Base-by-base conservation (phyloP, 2,329 filamentous ascomycete genomes). In the Pseudogymnoascus sp. region DNA sequence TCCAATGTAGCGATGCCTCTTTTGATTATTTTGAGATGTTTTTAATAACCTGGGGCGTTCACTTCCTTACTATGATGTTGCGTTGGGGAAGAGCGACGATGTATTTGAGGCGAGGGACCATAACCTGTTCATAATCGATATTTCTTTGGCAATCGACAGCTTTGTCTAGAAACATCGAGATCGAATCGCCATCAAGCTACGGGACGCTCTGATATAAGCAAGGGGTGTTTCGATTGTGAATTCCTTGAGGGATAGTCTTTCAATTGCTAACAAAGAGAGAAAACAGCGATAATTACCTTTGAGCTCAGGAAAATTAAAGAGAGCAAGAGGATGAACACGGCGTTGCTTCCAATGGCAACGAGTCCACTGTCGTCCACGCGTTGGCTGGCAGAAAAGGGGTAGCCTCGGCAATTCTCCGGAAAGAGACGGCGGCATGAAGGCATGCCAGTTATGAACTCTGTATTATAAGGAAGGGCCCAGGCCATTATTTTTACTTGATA, bases 301-400 rank as follows among this genome's bases (percentile, higher is more conserved):
- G 69, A 74, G 5, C 13, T 70, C 37, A 65, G n/a, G 33, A 76
- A 74, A 60, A 70, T 74, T 66, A 62, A 66, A 18, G 70, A 74
- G 70, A 74, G 52, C 36, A 9, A 12, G 25, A 63, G 61, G n/a
- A 62, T 10, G 12, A 3, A 33, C 3, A 55, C 9, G 4, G 5
- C 2, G 45, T 18, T 33, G 45, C n/a, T 18, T 33, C 42, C 13
- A 48, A 1, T 29, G 42, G 12, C n/a, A 9, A 48, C 25, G 4
- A n/a, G 42, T 12, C n/a, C 25, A 6, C 15, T 45, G 9, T 9
- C 8, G 40, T 7, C 5, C 7, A 45, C 12, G 21, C 5, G 4
- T 29, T 48, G 29, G 27, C n/a, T 12, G 29, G 12, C 3, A 5
- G 27, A 31, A 45, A 45, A 27, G 45, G 4, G 29, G 9, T n/a